Evolutionary conservation across 495 filamentous ascomycete genomes (phyloP), one percentile per base, ranked within the genome.

Genomic region (Neurospora sp.): DNA sequence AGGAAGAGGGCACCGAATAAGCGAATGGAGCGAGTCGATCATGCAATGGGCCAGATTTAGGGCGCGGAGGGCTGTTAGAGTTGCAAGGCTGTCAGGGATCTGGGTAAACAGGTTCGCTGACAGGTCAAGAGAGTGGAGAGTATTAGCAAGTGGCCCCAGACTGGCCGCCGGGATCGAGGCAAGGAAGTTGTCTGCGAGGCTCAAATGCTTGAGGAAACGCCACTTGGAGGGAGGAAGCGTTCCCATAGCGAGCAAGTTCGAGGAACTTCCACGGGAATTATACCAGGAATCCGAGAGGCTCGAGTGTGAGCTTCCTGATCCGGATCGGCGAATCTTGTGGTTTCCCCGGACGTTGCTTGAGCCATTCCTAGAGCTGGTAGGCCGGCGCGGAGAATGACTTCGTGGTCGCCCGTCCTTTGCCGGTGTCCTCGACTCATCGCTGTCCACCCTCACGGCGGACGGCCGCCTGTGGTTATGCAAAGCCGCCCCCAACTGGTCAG

Each of bases 11-110:
- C 91, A 94, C 72, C 92, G 88, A 3, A 90, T 89, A 20, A 99
- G 84, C 4, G 94, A 97, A 76, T 96, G 94, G 72, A 99, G 84
- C 40, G 94, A 96, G 71, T 96, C 93, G 69, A 99, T 97, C 95
- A 98, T 97, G 86, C 96, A 98, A 77, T 94, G 90, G 16, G 94
- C 95, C 38, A 99, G 85, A 77, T 99, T 98, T 68, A 99, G 83
- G 35, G 96, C 94, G 68, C 93, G 88, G 31, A 99, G 86, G 27
- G 92, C 90, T 40, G 92, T 92, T 68, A 99, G 84, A 16, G 88
- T 90, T 44, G 94, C 89, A 41, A 99, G 82, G 76, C 92, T 92
- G 79, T 98, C 96, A 1, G 96, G 96, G 65, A 98, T 91, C 77
- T 97, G 92, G 0, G 89, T 89, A 78, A 98, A 94, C 22, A 97